phyloP scores from a whole-genome alignment of 2,329 filamentous ascomycete species.

The Ophiosphaerella narmari region DNA sequence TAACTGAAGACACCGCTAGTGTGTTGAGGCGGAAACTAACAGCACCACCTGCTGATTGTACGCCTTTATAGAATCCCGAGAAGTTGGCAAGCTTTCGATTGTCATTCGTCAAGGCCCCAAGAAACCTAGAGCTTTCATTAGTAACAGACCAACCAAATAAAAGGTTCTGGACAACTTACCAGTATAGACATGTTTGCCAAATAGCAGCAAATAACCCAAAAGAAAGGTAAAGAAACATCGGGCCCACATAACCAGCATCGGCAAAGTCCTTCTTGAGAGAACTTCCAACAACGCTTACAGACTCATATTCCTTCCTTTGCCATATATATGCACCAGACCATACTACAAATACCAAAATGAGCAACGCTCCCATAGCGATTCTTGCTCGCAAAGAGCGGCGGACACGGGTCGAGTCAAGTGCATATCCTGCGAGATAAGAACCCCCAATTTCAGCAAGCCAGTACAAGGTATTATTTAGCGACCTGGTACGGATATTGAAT shows the following conservation, averaged over 20 bases:
- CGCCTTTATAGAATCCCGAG: not conserved
- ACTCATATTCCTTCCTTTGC: not conserved
- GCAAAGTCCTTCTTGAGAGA: not conserved
- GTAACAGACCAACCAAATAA: not conserved
- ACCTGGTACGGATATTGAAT: not conserved
- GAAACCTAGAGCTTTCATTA: not conserved
- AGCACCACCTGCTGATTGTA: not conserved
- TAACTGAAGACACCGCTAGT: not conserved
- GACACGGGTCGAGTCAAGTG: not conserved
- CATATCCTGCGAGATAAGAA: not conserved
- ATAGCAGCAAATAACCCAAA: not conserved
- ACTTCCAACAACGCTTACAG: not conserved
- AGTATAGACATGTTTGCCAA: not conserved
- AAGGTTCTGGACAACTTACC: not conserved
- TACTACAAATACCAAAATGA: not conserved
- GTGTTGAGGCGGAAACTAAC: not conserved
- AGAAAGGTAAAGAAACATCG: not conserved
- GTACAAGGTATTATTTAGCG: not conserved
- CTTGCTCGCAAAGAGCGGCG: not conserved
- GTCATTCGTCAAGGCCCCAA: not conserved
- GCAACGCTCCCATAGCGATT: not conserved
- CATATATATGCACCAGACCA: not conserved
- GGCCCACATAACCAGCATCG: not conserved
- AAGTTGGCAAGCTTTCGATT: not conserved
- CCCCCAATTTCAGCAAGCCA: not conserved